These are phyloP conservation scores for Parachaetomium inaequale DNA, from an alignment of 495 filamentous ascomycete species.

Conservation along the genomic window DNA sequence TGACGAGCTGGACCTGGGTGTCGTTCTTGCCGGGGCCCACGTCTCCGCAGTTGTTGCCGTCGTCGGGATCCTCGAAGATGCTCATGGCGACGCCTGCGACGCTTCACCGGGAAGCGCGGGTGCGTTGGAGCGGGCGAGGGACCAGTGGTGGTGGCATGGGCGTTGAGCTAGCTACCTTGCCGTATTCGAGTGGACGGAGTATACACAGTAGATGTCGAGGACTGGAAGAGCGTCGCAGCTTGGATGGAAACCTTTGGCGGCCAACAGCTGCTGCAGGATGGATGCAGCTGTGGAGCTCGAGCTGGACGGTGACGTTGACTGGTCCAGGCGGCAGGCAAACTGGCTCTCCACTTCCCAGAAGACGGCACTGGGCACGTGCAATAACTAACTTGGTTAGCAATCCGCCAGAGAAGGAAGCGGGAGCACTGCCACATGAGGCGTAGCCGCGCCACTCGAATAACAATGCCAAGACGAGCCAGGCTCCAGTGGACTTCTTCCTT, in stretches of 20 bases:
- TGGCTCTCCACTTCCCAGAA: not conserved
- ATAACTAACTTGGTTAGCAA: not conserved
- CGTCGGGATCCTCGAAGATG: slow-evolving; percentile 20
- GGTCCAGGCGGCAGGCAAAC: not conserved
- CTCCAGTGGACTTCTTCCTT: no score
- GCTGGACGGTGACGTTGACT: slow-evolving; percentile 5
- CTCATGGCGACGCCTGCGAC: slow-evolving; percentile 20
- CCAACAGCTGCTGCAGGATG: not conserved
- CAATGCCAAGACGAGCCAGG: no score
- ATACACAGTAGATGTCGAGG: not conserved
- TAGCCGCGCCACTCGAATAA: not conserved
- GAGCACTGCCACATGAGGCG: slow-evolving; percentile 20
- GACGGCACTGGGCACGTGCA: not conserved
- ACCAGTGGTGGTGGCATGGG: not conserved
- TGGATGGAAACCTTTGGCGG: not conserved
- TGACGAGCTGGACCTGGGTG: slow-evolving; percentile 50
- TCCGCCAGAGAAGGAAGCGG: no score
- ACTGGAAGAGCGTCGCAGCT: not conserved
- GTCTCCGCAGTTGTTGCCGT: slow-evolving; percentile 29
- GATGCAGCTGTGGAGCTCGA: not conserved
- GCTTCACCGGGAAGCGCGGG: not conserved
- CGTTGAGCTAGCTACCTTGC: not conserved
- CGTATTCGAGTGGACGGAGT: not conserved
- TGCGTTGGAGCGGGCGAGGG: not conserved
- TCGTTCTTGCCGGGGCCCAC: slow-evolving; percentile 38